Evolutionary conservation across 495 filamentous ascomycete genomes (phyloP).

Genomic region (Lineolata rhizophorae): DNA sequence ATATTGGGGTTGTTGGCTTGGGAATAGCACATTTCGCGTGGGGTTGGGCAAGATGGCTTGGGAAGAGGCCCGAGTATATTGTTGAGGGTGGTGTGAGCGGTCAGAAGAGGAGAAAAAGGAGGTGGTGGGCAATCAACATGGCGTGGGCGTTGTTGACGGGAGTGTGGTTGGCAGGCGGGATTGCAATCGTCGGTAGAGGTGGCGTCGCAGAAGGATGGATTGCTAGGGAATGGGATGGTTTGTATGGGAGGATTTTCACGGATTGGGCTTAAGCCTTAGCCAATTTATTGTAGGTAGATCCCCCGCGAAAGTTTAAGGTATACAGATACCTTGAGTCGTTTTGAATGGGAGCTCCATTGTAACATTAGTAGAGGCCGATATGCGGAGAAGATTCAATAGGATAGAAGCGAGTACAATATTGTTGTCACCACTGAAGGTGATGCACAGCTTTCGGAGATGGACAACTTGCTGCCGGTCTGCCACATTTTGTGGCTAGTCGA

Average conservation of each 20-base stretch:
- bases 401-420: too few species aligned
- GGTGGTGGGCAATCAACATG: slow-evolving; percentile 48
- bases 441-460: too few species aligned
- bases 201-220: slow-evolving; percentile 56
- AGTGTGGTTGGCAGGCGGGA: slow-evolving; percentile 60
- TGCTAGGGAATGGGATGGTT: slow-evolving; percentile 51
- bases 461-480: too few species aligned
- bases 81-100: slow-evolving; percentile 25
- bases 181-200: slow-evolving; percentile 55
- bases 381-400: too few species aligned
- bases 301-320: too few species aligned
- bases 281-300: too few species aligned
- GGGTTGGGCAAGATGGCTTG: slow-evolving; percentile 60
- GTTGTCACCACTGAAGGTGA: too few species aligned
- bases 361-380: too few species aligned
- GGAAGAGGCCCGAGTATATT: slow-evolving; percentile 23
- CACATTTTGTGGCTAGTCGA: too few species aligned
- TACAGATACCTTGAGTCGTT: too few species aligned
- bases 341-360: too few species aligned
- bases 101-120: slow-evolving; percentile 30
- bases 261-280: too few species aligned
- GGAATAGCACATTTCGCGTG: slow-evolving; percentile 65
- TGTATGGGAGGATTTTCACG: slow-evolving; percentile 35
- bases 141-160: slow-evolving; percentile 31
- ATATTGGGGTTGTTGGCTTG: slow-evolving; percentile 39